These are phyloP conservation scores for Lachnellula willkommii DNA, from an alignment of 2,329 filamentous ascomycete species.

Conservation along the genomic window DNA sequence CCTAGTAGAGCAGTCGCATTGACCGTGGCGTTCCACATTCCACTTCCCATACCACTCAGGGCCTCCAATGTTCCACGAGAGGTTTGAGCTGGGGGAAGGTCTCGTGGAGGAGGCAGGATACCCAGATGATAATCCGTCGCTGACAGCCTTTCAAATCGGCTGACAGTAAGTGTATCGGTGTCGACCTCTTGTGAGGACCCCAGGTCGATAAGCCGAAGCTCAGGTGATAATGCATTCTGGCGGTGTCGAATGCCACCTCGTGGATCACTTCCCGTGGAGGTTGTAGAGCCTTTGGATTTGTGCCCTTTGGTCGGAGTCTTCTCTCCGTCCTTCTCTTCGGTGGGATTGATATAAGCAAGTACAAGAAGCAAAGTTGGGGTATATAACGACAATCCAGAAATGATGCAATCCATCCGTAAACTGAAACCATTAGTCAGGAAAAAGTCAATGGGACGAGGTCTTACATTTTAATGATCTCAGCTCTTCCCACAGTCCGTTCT, in stretches of 20 bases:
- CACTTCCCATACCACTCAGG: constrained; percentile 64
- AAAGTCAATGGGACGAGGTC: constrained; percentile 33
- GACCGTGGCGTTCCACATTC: constrained; percentile 86
- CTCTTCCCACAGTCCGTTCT: constrained; percentile 69
- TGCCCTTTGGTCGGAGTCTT: constrained; percentile 33
- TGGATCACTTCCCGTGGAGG: constrained; percentile 52
- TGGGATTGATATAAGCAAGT: constrained; percentile 79
- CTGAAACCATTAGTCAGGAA: constrained; percentile 40
- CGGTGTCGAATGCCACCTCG: constrained; percentile 63
- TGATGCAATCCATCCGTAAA: constrained; percentile 93
- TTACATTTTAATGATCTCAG: constrained; percentile 89
- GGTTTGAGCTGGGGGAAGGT: constrained; percentile 52
- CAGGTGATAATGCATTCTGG: constrained; percentile 76
- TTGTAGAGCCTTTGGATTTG: constrained; percentile 36
- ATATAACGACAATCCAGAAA: constrained; percentile 95
- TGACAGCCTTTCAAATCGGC: constrained; percentile 77
- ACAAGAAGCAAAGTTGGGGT: constrained; percentile 85
- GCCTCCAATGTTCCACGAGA: constrained; percentile 72
- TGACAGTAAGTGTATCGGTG: constrained; percentile 79
- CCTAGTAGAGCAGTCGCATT: constrained; percentile 84
- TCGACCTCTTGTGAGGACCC: constrained; percentile 77
- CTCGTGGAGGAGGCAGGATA: constrained; percentile 71
- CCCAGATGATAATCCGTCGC: constrained; percentile 89
- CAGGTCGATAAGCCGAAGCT: constrained; percentile 86
- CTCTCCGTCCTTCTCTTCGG: constrained; percentile 42